A percentile compares a stretch with the other conserved stretches of the same genome.
Evolutionary conservation across 192 early-diverging fungal genomes (phyloP).

Genomic region (Entophlyctis helioformis): DNA sequence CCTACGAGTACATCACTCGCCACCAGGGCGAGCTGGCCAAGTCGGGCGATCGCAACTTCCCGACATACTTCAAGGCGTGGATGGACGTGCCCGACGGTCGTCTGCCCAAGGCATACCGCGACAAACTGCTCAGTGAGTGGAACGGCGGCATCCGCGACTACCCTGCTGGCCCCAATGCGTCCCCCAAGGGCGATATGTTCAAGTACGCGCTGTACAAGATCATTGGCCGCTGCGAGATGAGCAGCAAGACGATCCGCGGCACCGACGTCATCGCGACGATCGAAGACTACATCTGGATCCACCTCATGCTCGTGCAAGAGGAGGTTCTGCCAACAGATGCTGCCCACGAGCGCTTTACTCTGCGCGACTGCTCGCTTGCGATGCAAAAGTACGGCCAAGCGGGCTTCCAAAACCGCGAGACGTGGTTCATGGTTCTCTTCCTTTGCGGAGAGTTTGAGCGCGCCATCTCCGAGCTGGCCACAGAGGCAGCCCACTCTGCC

Average conservation of each 20-base stretch:
- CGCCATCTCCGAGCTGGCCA: conserved; percentile 64
- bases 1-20: conserved; percentile 49
- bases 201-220: conserved; percentile 83
- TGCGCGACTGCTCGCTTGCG: conserved; percentile 52
- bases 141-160: conserved; percentile 30
- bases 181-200: conserved; percentile 64
- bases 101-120: conserved; percentile 33
- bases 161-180: conserved; percentile 12
- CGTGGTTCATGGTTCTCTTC: conserved; percentile 74
- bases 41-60: conserved; percentile 47
- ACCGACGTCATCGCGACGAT: conserved; percentile 60
- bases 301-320: conserved; percentile 66
- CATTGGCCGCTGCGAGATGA: conserved; percentile 77
- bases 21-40: conserved; percentile 25
- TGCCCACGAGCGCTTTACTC: conserved; percentile 45
- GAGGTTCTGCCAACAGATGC: conserved; percentile 10
- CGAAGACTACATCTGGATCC: conserved; percentile 93
- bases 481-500: conserved; percentile 42
- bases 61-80: conserved; percentile 58
- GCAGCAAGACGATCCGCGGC: conserved; percentile 38
- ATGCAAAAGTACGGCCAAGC: conserved; percentile 56
- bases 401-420: conserved; percentile 58
- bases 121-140: conserved; percentile 48
- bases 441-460: conserved; percentile 85
- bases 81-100: conserved; percentile 25